Base-by-base conservation (phyloP, 305 asterid genomes). In the Fraxinus dipetala region DNA sequence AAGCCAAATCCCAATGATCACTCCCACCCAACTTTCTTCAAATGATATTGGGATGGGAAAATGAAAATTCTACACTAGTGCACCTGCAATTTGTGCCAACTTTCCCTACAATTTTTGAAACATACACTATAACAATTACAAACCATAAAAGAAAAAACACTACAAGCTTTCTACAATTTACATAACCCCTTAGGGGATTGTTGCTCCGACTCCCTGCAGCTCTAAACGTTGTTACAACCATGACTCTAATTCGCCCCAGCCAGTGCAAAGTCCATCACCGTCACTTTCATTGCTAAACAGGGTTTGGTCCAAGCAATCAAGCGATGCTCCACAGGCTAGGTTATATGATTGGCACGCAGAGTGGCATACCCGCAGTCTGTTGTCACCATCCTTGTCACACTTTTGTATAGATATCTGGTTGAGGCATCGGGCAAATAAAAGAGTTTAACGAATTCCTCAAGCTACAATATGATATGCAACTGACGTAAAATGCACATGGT, bases 241-340 rank as follows among this genome's bases (percentile, higher is more conserved):
- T 2, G 97, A 89, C 61, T 77, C 92, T 59, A 95, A 84, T 83
- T 95, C 97, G 11, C 94, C 98, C 97, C 95, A 95, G 13, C 99
- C 99, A 0, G 99, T 95, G 94, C 99, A 95, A 48, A 93, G 87
- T 83, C 97, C 98, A 85, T 91, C 92, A 4, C 96, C 95, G 85
- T 95, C 97, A 36, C 88, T 93, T 24, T 93, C 94, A 34, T 90
- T 88, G 90, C 99, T 91, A 75, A 95, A 95, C 1, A 95, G 88
- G 76, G 99, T 95, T 76, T 95, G 98, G 83, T 95, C 99, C 2
- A 97, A 89, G 86, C 99, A 95, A 56, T 95, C 99, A 0, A 95
- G 95, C 0, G 99, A 93, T 8, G 99, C 99, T 81, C 98, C 99
- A 26, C 99, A 95, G 0, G 98, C 99, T 61, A 80, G 30, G 91